Base-by-base conservation (phyloP, 2,329 filamentous ascomycete species). In the Aureobasidium sp. region DNA sequence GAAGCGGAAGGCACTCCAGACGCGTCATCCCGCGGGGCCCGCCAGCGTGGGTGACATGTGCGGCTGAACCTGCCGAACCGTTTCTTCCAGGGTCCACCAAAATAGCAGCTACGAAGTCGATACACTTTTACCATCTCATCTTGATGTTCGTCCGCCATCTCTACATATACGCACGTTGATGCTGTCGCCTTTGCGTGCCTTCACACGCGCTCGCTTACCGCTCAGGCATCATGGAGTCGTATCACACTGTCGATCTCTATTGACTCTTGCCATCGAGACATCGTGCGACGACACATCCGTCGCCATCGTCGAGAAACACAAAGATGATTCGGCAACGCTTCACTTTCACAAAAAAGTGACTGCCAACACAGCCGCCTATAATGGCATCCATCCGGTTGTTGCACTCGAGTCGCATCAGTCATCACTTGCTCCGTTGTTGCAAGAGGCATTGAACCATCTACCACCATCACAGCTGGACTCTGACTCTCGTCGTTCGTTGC, bases 231-330 rank as follows among this genome's bases (percentile, higher is more conserved):
- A 47, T 45, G 27, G 20, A 11, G 1, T 48, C 15, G 4, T 22
- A 14, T 20, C 15, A 9, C n/a, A 41, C 9, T 34, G 25, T 22
- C 29, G 58, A 25, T 27, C 27, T 31, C 42, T 62, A 2, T 4
- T 62, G 25, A 80, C 79, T 5, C 82, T 93, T 53, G 89, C 89
- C 58, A 91, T 94, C 70, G 90, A 94, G 73, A 88, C 88, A 11
- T 91, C 88, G 2, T 94, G 93, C 80, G 93, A 97, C 76, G 93
- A 97, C 77, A 96, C 92, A 0, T 92, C 89, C 63, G 91, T 97
- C 22, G 88, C 93, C 34, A 76, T 97, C 52, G 80, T 97, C 42
- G 84, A 89, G 60, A 87, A 59, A 29, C 60, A 62, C 48, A 37
- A 63, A 15, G 34, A 61, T 53, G 58, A 27, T 22, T 53, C 60